Percentiles rank a stretch among this genome's conserved stretches.
Conservation (phyloP, 78 protist species). For the Polysphondylium violaceum region DNA sequence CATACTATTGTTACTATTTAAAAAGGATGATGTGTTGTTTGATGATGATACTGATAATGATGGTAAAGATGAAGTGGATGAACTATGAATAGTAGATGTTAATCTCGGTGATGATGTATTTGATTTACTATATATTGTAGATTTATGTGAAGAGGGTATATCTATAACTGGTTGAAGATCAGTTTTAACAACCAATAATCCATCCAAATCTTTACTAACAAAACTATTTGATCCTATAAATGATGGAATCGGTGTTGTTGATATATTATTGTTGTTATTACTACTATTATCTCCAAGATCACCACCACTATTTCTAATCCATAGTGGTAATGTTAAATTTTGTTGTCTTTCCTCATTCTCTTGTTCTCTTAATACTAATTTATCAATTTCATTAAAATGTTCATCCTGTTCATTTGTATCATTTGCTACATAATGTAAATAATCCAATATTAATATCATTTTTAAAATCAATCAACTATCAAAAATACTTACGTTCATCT, state of each 20-base stretch:
- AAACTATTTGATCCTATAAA: too few species aligned
- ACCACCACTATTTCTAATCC: background rate
- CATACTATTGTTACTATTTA: background rate
- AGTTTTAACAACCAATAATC: constrained; percentile 15
- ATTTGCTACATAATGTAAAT: background rate
- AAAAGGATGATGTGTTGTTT: background rate
- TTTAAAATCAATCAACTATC: background rate
- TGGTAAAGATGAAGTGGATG: background rate
- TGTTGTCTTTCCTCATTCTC: background rate
- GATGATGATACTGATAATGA: constrained; percentile 8
- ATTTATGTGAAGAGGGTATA: constrained; percentile 35
- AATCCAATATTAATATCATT: background rate
- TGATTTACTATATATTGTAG: constrained; percentile 23
- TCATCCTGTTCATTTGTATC: constrained; percentile 24
- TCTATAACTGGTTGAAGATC: constrained; percentile 4
- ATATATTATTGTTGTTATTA: background rate
- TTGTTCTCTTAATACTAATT: constrained; percentile 16
- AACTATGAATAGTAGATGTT: background rate
- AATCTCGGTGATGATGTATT: background rate
- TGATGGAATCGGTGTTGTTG: background rate
- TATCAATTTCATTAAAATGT: constrained; percentile 48
- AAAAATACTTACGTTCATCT: constrained; percentile 38
- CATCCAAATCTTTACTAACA: background rate
- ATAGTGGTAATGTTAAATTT: constrained; percentile 15
- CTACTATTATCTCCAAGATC: background rate